Evolutionary conservation across 2,329 filamentous ascomycete species (phyloP), one percentile per base, ranked within the genome.

Genomic region (Verticillium zaregamsianum): DNA sequence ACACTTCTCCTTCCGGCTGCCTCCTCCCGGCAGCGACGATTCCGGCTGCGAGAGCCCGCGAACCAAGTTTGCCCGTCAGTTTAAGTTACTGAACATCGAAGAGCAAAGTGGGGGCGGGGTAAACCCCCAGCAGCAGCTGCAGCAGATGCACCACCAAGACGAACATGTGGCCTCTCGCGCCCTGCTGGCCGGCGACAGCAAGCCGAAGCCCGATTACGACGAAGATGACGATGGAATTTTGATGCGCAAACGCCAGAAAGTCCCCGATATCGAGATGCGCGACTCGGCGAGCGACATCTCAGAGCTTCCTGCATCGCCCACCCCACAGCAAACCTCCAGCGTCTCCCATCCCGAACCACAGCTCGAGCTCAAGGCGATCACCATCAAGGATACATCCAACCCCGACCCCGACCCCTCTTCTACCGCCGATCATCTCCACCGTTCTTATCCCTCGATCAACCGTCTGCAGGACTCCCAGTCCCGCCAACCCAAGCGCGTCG

Each of bases 11-110:
- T 85, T 85, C 66, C 77, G 81, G 61, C 65, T 71, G 55, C 60
- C 73, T 65, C 62, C 69, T 37, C 58, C 71, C 62, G 62, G 72
- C 39, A 60, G 69, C 32, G 64, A 71, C 49, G 78, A 81, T 33
- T 81, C 83, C 58, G 82, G 82, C 62, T 79, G 74, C 68, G 77
- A 72, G 65, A 86, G 84, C 65, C 83, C 84, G n/a, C 77, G 79
- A 60, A 80, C 80, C 52, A 79, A 73, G 60, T 81, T 86, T 49
- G 81, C 79, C 45, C 79, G 81, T 68, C 77, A 77, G 67, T 85
- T 86, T 71, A 76, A 77, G 58, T 79, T 82, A 61, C 58, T 59
- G 25, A 20, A 59, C 33, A 45, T 59, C 45, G 31, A 59, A 23
- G 58, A 59, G 32, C 58, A 49, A 35, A 55, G 64, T 59, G 81